A percentile compares a stretch with the other conserved stretches of the same genome.
phyloP scores from a whole-genome alignment of 2,329 filamentous ascomycete species.

The Fusarium continuum region DNA sequence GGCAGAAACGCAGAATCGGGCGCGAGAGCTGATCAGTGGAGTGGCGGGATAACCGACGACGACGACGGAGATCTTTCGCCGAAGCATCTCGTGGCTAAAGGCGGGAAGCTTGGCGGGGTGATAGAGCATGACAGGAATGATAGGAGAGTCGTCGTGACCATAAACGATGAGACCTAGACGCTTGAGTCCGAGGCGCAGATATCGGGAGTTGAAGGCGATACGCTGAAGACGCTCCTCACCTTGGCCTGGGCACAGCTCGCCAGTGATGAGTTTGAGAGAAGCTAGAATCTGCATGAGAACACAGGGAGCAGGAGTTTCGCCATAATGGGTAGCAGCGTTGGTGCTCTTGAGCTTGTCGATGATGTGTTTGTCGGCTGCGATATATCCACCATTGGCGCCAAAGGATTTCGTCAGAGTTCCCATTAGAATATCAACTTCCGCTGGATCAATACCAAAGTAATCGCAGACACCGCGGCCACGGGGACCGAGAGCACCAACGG shows the following conservation, averaged over 20 bases:
- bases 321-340: slow-evolving; percentile 87
- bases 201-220: slow-evolving; percentile 97
- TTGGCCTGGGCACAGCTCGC: slow-evolving; percentile 87
- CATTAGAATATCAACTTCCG: slow-evolving; percentile 95
- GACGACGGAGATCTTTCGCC: slow-evolving; percentile 96
- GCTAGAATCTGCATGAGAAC: slow-evolving; percentile 91
- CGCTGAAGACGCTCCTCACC: slow-evolving; percentile 95
- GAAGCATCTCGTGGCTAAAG: slow-evolving; percentile 98
- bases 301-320: slow-evolving; percentile 86
- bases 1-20: slow-evolving; percentile 93
- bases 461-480: slow-evolving; percentile 93
- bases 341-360: slow-evolving; percentile 89
- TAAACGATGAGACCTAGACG: slow-evolving; percentile 96
- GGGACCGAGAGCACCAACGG: slow-evolving; percentile 90
- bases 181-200: slow-evolving; percentile 96
- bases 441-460: slow-evolving; percentile 91
- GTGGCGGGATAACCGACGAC: slow-evolving; percentile 98
- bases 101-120: slow-evolving; percentile 99
- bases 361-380: slow-evolving; percentile 87
- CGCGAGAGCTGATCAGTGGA: slow-evolving; percentile 91
- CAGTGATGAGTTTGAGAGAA: slow-evolving; percentile 87
- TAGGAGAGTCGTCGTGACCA: slow-evolving; percentile 96
- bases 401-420: slow-evolving; percentile 98
- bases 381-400: slow-evolving; percentile 95
- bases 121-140: slow-evolving; percentile 93